Conservation (phyloP, 352 stramenopile genomes). For the Hyaloperonospora arabidopsidis region DNA sequence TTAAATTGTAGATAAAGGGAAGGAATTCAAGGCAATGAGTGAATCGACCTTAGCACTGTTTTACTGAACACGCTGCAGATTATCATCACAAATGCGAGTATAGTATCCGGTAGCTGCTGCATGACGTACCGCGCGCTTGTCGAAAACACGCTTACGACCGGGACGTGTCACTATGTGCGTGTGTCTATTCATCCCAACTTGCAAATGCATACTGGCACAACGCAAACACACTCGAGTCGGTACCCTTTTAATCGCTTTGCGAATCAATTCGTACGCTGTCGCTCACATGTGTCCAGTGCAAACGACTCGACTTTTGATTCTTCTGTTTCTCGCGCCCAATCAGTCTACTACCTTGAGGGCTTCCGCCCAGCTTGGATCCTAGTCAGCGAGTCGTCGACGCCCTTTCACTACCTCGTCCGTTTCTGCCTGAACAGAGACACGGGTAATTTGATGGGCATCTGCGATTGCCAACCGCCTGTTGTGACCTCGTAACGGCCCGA, state of each 20-base stretch:
- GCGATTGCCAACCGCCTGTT: constrained; percentile 9
- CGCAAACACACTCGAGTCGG: no score
- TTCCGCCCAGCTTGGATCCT: constrained; percentile 14
- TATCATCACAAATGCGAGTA: not conserved
- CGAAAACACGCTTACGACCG: constrained; percentile 16
- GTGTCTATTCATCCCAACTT: constrained; percentile 96
- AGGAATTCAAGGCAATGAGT: not conserved
- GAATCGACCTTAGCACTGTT: not conserved
- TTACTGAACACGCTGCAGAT: constrained; percentile 5
- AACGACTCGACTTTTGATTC: not conserved
- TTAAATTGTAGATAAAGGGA: not conserved
- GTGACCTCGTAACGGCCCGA: constrained; percentile 11
- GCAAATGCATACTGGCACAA: no score
- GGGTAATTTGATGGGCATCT: constrained; percentile 22
- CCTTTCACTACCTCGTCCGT: constrained; percentile 22
- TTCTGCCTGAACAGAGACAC: constrained; percentile 13
- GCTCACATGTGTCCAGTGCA: not conserved
- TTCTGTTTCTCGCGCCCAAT: constrained; percentile 2
- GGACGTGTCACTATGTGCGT: constrained; percentile 23
- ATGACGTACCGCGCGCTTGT: constrained; percentile 14
- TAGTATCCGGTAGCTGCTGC: constrained; percentile 67
- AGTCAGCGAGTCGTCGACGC: constrained; percentile 17
- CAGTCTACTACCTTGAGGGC: not conserved
- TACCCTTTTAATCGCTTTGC: constrained; percentile 64
- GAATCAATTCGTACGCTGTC: not conserved